Base-by-base conservation (phyloP, 1,284 basidiomycete species). In the Naganishia liquefaciens region DNA sequence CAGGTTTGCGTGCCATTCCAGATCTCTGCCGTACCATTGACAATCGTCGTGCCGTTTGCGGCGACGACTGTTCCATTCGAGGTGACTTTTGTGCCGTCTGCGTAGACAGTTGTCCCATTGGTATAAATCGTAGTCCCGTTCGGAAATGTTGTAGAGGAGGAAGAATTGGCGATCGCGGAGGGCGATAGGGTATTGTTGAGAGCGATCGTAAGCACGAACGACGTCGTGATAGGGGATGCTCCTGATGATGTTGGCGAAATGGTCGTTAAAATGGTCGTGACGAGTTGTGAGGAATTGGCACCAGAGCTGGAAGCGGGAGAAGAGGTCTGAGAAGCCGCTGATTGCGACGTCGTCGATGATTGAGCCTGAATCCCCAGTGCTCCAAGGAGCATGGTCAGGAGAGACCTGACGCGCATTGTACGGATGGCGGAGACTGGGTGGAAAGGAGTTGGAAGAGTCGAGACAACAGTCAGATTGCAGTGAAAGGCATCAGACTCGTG, bases 1-100 rank as follows among this genome's bases (percentile, higher is more conserved):
- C 70, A 76, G 17, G 57, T 52, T 46, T 75, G 70, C 1, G 74
- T 76, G 49, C 74, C 74, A 54, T 77, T 75, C 74, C 76, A 79
- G 15, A 49, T 57, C 30, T 33, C 54, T 21, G 49, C 5, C 0
- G 69, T 71, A 40, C 54, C 47, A 61, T 62, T 69, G 44, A 65
- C 68, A 19, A 66, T 39, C 19, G 68, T 47, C 3, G 73, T 75
- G 2, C 70, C 72, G 58, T 75, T 76, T 3, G 64, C 63, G 7
- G 62, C 50, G 21, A 62, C 57, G 19, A 70, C 69, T 5, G 69
- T 67, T 5, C 66, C 66, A 33, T 67, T 64, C 4, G 63, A 67
- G 17, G 51, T 51, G 21, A 62, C 54, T 13, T 68, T 71, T 4
- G 68, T 67, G 4, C 61, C 60, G 23, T 66, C 62, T 33, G 61